Conservation (phyloP, 768 basidiomycete genomes). For the Trametes cinnabarina region DNA sequence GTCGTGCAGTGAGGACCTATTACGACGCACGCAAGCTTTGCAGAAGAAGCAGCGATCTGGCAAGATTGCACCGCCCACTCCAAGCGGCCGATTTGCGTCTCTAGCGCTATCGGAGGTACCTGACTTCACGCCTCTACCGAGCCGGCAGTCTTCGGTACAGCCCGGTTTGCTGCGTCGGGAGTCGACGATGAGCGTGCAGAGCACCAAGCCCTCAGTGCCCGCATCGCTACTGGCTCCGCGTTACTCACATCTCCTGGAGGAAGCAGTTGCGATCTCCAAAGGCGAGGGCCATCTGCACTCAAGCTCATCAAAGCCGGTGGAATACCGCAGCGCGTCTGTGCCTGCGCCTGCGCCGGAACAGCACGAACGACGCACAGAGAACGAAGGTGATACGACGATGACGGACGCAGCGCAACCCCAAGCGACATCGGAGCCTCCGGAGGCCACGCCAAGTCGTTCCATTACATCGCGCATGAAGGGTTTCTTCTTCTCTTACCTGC, state of each 20-base stretch:
- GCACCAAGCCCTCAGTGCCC: conserved; percentile 32
- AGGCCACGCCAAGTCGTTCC: conserved; percentile 32
- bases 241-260: conserved; percentile 58
- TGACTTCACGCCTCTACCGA: conserved; percentile 49
- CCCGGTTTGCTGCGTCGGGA: conserved; percentile 7
- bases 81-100: conserved; percentile 34
- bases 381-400: background rate
- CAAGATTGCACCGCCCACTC: conserved; percentile 55
- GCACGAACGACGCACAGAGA: background rate
- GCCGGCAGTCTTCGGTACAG: conserved; percentile 20
- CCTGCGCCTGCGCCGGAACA: conserved; percentile 8
- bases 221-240: conserved; percentile 49
- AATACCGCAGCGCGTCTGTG: conserved; percentile 12
- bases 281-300: conserved; percentile 6
- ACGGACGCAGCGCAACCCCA: background rate
- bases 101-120: conserved; percentile 36
- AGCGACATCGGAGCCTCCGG: background rate
- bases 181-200: conserved; percentile 34
- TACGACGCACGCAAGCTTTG: conserved; percentile 52
- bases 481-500: conserved; percentile 61
- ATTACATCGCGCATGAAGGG: conserved; percentile 55
- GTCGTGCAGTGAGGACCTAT: conserved; percentile 45
- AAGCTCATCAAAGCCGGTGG: conserved; percentile 1
- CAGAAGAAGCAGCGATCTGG: conserved; percentile 60
- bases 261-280: conserved; percentile 41